A percentile compares a stretch with the other conserved stretches of the same genome.
Conservation (phyloP, 2,329 filamentous ascomycete species). For the Atkinsonella texensis region DNA sequence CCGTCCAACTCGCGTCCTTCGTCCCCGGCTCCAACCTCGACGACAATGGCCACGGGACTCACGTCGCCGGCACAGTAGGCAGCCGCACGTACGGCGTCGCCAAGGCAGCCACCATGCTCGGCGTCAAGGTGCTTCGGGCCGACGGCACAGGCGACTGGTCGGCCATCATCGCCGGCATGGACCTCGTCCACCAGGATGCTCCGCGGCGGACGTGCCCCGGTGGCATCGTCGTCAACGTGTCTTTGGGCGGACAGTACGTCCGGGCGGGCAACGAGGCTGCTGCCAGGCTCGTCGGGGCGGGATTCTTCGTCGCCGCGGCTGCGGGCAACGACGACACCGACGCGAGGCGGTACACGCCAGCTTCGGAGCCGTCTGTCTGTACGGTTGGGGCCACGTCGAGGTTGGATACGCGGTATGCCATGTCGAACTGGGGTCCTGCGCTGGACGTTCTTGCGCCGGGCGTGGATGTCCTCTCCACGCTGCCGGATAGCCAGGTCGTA, state of each 20-base stretch:
- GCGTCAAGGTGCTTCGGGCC: constrained; percentile 26
- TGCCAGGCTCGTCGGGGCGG: constrained; percentile 24
- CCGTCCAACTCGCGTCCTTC: constrained; percentile 21
- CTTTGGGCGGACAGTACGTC: constrained; percentile 31
- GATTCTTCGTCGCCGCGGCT: constrained; percentile 37
- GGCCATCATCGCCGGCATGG: constrained; percentile 27
- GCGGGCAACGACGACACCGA: constrained; percentile 35
- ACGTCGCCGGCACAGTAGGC: constrained; percentile 23
- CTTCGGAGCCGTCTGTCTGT: constrained; percentile 29
- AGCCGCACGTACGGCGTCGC: constrained; percentile 26
- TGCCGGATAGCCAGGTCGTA: constrained; percentile 24
- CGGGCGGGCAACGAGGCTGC: constrained; percentile 34
- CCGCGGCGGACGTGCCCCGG: constrained; percentile 21
- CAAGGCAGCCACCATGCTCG: constrained; percentile 24
- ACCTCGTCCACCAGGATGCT: constrained; percentile 25
- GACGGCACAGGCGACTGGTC: constrained; percentile 23
- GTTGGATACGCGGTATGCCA: constrained; percentile 23
- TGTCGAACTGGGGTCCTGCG: constrained; percentile 33
- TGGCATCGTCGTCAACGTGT: constrained; percentile 38
- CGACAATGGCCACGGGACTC: constrained; percentile 17
- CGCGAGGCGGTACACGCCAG: constrained; percentile 26
- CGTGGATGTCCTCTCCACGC: constrained; percentile 29
- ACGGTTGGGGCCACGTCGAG: constrained; percentile 32
- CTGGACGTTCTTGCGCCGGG: constrained; percentile 36
- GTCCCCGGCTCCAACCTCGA: constrained; percentile 18